Evolutionary conservation across 2,329 filamentous ascomycete genomes (phyloP).

Genomic region (Chaetomiaceae sp.): DNA sequence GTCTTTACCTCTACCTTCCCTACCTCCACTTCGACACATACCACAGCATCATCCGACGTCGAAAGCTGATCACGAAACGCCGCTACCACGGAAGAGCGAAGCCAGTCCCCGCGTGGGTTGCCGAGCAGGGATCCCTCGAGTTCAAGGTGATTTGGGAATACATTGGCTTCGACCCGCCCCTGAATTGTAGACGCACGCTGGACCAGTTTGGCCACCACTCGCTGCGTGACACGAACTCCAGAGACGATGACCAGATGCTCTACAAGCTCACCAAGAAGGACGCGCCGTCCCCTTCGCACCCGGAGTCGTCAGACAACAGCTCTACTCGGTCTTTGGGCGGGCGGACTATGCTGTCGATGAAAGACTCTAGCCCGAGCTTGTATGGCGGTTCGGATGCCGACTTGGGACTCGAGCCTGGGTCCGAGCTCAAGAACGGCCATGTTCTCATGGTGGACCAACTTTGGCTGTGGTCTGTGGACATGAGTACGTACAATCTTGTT

Average conservation of each 20-base stretch:
- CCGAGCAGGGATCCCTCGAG: conserved; percentile 51
- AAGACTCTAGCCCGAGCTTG: conserved; percentile 3
- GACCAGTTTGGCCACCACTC: conserved; percentile 62
- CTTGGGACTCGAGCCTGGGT: conserved; percentile 25
- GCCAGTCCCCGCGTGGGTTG: conserved; percentile 51
- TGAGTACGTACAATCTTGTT: conserved; percentile 38
- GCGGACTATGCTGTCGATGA: conserved; percentile 10
- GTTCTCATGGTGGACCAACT: conserved; percentile 64
- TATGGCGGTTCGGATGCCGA: conserved; percentile 30
- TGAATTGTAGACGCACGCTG: conserved; percentile 57
- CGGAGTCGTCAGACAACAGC: neutral
- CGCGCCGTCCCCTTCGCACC: neutral
- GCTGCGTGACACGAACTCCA: conserved; percentile 52
- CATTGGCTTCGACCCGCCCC: conserved; percentile 54
- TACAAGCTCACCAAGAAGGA: conserved; percentile 58
- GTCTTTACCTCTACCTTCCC: conserved; percentile 50
- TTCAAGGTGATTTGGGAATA: conserved; percentile 59
- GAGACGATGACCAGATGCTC: conserved; percentile 63
- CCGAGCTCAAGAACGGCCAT: conserved; percentile 42
- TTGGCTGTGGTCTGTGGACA: conserved; percentile 57
- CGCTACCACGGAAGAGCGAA: conserved; percentile 49
- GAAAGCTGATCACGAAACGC: conserved; percentile 49
- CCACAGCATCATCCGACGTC: conserved; percentile 50
- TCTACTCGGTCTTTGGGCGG: neutral
- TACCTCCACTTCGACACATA: conserved; percentile 64